Evolutionary conservation across 805 yeast genomes (phyloP).

Genomic region (Metschnikowia proteae): DNA sequence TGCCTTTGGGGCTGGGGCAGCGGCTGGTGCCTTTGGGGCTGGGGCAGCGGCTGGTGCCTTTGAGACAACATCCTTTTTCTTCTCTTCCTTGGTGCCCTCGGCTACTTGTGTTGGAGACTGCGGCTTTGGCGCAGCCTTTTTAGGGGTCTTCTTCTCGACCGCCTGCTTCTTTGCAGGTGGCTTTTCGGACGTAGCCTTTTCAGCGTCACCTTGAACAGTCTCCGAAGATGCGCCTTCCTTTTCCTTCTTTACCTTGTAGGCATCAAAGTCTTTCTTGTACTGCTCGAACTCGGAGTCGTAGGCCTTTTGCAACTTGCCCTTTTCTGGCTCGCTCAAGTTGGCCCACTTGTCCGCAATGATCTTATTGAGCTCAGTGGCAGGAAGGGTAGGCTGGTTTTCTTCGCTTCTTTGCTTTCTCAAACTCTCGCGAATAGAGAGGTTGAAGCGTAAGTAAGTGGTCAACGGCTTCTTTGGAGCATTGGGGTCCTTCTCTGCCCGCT

Average conservation of each 20-base stretch:
- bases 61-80: background rate
- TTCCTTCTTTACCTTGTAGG: constrained; percentile 29
- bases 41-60: constrained; percentile 1
- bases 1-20: no score
- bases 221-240: constrained; percentile 1
- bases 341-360: constrained; percentile 81
- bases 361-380: constrained; percentile 74
- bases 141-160: background rate
- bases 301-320: constrained; percentile 62
- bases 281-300: constrained; percentile 45
- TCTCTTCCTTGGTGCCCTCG: background rate
- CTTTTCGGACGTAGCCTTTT: constrained; percentile 1
- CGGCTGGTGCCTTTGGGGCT: no score
- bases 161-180: constrained; percentile 3
- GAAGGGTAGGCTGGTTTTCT: constrained; percentile 55
- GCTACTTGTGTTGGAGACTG: background rate
- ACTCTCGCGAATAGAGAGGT: constrained; percentile 66
- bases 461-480: constrained; percentile 94
- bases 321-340: constrained; percentile 62
- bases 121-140: background rate
- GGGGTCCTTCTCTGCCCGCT: constrained; percentile 63
- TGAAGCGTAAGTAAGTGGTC: constrained; percentile 77
- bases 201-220: background rate
- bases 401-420: constrained; percentile 65
- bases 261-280: constrained; percentile 32